phyloP scores from a whole-genome alignment of 164 flowering plant species.

The Brasenia schreberi region DNA sequence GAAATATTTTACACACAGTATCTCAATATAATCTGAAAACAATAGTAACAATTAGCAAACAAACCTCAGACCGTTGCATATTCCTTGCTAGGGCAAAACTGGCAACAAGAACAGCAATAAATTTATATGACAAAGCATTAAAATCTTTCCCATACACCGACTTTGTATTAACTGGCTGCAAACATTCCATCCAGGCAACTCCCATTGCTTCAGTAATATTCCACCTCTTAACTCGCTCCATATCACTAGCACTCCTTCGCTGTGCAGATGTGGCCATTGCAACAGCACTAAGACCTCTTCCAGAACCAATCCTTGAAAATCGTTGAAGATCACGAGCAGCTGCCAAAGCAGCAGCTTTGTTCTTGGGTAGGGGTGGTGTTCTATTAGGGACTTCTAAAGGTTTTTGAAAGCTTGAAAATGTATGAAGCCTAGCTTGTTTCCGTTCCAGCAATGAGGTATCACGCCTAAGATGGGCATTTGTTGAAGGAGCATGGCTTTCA shows the following conservation, averaged over 20 bases:
- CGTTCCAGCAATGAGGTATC: conserved; percentile 79
- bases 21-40: neutral
- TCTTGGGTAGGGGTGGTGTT: conserved; percentile 52
- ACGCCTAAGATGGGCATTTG: conserved; percentile 55
- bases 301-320: conserved; percentile 93
- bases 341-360: conserved; percentile 91
- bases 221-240: conserved; percentile 88
- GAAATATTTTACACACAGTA: neutral
- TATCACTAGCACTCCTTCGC: conserved; percentile 64
- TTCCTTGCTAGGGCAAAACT: conserved; percentile 97
- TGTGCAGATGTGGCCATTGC: conserved; percentile 99
- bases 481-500: too few relatives aligned
- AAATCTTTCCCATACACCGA: conserved; percentile 91
- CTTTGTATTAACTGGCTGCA: conserved; percentile 78
- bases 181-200: conserved; percentile 95
- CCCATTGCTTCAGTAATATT: conserved; percentile 93
- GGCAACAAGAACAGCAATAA: conserved; percentile 88
- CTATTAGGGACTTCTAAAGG: conserved; percentile 46
- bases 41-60: too few relatives aligned
- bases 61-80: conserved; percentile 65
- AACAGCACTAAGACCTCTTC: conserved; percentile 98
- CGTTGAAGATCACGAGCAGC: conserved; percentile 99
- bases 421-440: conserved; percentile 56
- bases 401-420: conserved; percentile 92
- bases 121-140: conserved; percentile 74